These are phyloP conservation scores for Phytophthora crassamura DNA, from an alignment of 352 stramenopile genomes.

Conservation along the genomic window DNA sequence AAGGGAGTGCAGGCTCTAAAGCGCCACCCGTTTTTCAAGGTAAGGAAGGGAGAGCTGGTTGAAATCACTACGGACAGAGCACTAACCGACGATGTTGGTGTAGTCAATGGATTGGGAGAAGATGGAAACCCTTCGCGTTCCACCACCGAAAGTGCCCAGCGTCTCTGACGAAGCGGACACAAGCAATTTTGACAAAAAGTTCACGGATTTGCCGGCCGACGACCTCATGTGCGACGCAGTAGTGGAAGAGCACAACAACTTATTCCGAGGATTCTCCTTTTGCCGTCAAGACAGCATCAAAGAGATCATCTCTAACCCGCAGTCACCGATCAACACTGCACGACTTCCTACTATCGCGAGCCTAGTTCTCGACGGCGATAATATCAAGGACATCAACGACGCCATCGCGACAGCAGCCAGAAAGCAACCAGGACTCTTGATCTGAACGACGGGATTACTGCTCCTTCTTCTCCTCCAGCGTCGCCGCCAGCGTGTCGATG, in stretches of 20 bases:
- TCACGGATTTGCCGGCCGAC: conserved; percentile 72
- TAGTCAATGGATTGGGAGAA: conserved; percentile 93
- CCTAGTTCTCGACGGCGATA: conserved; percentile 41
- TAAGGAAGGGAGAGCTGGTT: conserved; percentile 15
- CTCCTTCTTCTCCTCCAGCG: conserved; percentile 81
- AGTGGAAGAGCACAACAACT: conserved; percentile 54
- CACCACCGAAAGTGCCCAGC: conserved; percentile 89
- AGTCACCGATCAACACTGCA: conserved; percentile 39
- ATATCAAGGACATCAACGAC: conserved; percentile 48
- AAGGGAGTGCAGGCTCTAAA: conserved; percentile 96
- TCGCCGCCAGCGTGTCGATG: conserved; percentile 92
- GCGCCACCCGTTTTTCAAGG: conserved; percentile 94
- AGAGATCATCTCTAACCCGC: conserved; percentile 28
- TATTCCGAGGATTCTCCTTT: conserved; percentile 85
- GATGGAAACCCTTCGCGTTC: conserved; percentile 90
- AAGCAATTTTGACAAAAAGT: conserved; percentile 95
- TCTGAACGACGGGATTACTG: conserved; percentile 36
- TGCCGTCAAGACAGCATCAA: conserved; percentile 56
- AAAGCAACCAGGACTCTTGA: conserved; percentile 31
- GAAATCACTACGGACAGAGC: neutral
- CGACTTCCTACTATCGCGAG: conserved; percentile 46
- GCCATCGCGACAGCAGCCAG: conserved; percentile 38
- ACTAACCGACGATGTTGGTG: neutral
- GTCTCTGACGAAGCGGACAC: conserved; percentile 93
- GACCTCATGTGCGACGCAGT: conserved; percentile 69